phyloP scores from a whole-genome alignment of 2,329 filamentous ascomycete genomes.

The Colletotrichum acutatum region DNA sequence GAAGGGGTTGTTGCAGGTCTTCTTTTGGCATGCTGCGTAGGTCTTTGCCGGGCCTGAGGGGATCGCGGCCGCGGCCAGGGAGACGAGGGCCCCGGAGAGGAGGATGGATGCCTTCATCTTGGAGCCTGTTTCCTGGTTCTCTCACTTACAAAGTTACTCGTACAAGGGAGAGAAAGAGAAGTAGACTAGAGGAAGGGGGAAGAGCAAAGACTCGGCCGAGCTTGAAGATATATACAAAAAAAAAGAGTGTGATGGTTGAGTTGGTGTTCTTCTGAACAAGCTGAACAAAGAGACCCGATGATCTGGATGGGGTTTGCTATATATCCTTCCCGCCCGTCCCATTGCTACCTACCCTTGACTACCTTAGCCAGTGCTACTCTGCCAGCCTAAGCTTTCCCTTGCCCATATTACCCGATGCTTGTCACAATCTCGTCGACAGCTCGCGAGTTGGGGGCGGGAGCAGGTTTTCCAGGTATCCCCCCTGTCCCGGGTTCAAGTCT shows the following conservation, averaged over 20 bases:
- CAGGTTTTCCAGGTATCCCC: too few species aligned
- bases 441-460: neutral
- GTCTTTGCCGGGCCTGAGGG: constrained; percentile 41
- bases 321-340: neutral
- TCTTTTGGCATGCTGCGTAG: constrained; percentile 45
- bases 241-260: neutral
- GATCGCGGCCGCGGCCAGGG: neutral
- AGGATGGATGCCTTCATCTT: constrained; percentile 29
- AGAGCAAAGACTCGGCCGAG: neutral
- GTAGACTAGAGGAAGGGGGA: neutral
- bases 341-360: neutral
- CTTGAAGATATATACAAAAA: neutral
- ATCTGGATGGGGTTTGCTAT: constrained; percentile 3
- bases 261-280: neutral
- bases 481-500: too few species aligned
- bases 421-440: neutral
- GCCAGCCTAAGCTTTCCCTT: neutral
- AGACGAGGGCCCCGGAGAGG: constrained; percentile 8
- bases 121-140: constrained; percentile 1
- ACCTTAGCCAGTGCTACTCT: neutral
- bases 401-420: neutral
- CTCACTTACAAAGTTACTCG: neutral
- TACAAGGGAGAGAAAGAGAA: neutral
- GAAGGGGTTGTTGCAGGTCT: constrained; percentile 44
- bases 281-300: neutral